phyloP scores from a whole-genome alignment of 257 asterid species.

The Nemophila menziesii region DNA sequence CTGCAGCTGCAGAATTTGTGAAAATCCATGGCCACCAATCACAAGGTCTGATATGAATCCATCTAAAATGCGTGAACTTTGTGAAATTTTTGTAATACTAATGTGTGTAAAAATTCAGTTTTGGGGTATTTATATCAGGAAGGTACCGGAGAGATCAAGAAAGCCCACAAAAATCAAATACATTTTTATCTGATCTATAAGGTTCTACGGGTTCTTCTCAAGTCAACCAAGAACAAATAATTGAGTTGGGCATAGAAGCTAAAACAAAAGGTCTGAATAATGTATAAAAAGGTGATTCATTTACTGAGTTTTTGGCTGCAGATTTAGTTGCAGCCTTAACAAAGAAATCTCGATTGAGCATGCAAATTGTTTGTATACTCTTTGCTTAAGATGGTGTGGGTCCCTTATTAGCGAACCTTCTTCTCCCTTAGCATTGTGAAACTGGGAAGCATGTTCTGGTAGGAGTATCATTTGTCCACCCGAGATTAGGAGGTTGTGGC shows the following conservation, averaged over 20 bases:
- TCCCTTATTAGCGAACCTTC: conserved; percentile 18
- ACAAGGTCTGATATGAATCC: conserved; percentile 44
- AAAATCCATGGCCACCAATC: conserved; percentile 25
- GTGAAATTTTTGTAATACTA: conserved; percentile 11
- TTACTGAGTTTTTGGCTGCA: not conserved
- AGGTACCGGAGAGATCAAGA: no score
- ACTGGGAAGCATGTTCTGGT: conserved; percentile 36
- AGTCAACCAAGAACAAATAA: conserved; percentile 47
- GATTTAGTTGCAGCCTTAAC: conserved; percentile 17
- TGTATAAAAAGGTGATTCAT: not conserved
- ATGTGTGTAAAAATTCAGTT: no score
- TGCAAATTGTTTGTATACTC: conserved; percentile 59
- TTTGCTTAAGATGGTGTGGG: conserved; percentile 71
- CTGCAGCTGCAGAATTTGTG: conserved; percentile 70
- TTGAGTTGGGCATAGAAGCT: conserved; percentile 68
- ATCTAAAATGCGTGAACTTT: conserved; percentile 8
- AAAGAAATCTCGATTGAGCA: conserved; percentile 60
- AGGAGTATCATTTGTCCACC: conserved; percentile 70
- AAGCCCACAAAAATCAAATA: no score
- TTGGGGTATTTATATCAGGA: no score
- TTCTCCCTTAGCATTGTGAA: conserved; percentile 24
- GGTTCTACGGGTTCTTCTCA: conserved; percentile 78
- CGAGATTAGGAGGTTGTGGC: conserved; percentile 72
- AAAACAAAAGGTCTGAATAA: conserved; percentile 42
- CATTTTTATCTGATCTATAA: conserved; percentile 53